Base-by-base conservation (phyloP, 495 filamentous ascomycete genomes). In the Penicillium mononematosum region DNA sequence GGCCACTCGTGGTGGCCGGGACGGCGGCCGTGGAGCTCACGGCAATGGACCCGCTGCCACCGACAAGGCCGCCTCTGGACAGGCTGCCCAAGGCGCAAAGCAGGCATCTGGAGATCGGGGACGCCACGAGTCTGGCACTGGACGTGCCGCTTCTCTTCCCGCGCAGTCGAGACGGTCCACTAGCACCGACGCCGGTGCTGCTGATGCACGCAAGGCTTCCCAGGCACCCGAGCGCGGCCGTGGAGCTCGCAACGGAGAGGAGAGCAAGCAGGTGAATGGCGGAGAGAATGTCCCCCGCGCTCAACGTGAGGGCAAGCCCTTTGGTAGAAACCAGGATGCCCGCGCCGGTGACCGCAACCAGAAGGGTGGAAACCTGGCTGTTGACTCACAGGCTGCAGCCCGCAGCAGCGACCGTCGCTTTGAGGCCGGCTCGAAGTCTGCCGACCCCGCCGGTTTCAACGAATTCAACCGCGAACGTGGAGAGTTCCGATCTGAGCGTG, bases 1-100 rank as follows among this genome's bases (percentile, higher is more conserved):
- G 68, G 72, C 70, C 59, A 70, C 73, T 49, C 80, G 79, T 45
- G 84, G 83, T 65, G 75, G 79, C 53, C 66, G 81, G 36, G 81
- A 82, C 32, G 77, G 77, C 58, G 81, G 80, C 45, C 81, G 88
- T 54, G 83, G 70, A 32, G 48, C 76, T 32, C 70, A 75, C 54
- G 80, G 75, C 19, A 70, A 75, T 50, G 79, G 77, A 52, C 69
- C 69, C 38, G 64, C 64, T 22, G 62, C 69, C 55, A 65, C 65
- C 45, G 81, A 84, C 32, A 83, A 83, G 60, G 50, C 61, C 56
- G 47, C 63, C 39, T 53, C 71, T 52, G 68, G 68, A 22, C 72
- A 75, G 48, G 52, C 62, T 27, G 39, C 64, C 7, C 68, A 70
- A 44, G 59, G 60, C 2, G 41, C 61, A 17, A 79, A 78, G 65